Percentiles rank a stretch among this genome's conserved stretches.
Conservation (phyloP, 805 yeast species). For the Candida hispaniensis region DNA sequence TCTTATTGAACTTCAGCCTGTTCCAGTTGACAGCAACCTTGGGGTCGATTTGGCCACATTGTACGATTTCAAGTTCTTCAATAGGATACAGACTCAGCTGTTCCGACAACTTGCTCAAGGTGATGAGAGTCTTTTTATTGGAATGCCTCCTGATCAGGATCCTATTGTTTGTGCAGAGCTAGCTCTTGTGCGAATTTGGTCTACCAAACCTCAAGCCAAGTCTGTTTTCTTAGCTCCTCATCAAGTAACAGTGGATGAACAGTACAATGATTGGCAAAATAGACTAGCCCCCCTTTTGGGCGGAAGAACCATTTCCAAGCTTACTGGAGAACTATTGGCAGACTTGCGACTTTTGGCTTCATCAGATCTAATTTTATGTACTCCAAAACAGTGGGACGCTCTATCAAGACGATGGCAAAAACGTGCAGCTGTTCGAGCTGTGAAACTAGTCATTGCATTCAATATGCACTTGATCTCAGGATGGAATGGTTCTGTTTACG, state of each 20-base stretch:
- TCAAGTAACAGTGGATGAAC: slow-evolving; percentile 43
- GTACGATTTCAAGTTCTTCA: slow-evolving; percentile 47
- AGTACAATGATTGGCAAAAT: slow-evolving; percentile 43
- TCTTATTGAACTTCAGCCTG: slow-evolving; percentile 40
- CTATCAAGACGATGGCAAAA: slow-evolving; percentile 77
- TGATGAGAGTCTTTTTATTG: slow-evolving; percentile 52
- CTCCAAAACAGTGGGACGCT: slow-evolving; percentile 68
- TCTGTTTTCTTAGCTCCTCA: slow-evolving; percentile 61
- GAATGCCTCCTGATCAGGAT: slow-evolving; percentile 67
- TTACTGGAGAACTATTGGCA: slow-evolving; percentile 45
- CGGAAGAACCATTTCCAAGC: slow-evolving; percentile 45
- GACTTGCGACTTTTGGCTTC: slow-evolving; percentile 48
- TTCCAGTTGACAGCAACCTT: slow-evolving; percentile 41
- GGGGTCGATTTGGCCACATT: slow-evolving; percentile 37
- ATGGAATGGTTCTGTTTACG: slow-evolving; percentile 51
- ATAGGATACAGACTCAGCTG: slow-evolving; percentile 62
- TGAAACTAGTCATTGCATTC: slow-evolving; percentile 63
- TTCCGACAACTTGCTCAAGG: slow-evolving; percentile 50
- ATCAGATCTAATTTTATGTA: slow-evolving; percentile 60
- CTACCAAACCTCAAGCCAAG: slow-evolving; percentile 48
- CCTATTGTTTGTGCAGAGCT: slow-evolving; percentile 63
- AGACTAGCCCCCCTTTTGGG: slow-evolving; percentile 38
- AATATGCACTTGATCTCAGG: slow-evolving; percentile 64
- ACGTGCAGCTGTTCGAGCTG: slow-evolving; percentile 51
- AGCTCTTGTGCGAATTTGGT: slow-evolving; percentile 65